Percentiles rank a stretch among this genome's conserved stretches.
These are phyloP conservation scores for Glycine latifolia DNA, from an alignment of 306 rosid species.

Conservation along the genomic window DNA sequence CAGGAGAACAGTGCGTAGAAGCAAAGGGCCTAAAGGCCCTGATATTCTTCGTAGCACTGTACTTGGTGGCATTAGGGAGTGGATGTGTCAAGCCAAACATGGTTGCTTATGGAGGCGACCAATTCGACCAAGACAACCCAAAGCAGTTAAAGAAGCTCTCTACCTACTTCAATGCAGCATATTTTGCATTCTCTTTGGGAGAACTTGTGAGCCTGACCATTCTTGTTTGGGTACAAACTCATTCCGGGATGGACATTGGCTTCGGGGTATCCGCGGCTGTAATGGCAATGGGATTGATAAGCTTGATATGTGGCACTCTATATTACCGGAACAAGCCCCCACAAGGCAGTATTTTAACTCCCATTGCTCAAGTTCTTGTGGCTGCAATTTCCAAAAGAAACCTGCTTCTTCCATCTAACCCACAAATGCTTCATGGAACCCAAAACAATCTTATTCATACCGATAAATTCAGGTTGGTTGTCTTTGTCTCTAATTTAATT, in stretches of 20 bases:
- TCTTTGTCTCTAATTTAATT: too few species aligned
- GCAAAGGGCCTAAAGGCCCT: constrained; percentile 80
- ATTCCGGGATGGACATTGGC: constrained; percentile 96
- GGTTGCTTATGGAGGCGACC: constrained; percentile 96
- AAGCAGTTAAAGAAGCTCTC: constrained; percentile 71
- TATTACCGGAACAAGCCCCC: constrained; percentile 92
- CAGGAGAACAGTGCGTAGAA: constrained; percentile 61
- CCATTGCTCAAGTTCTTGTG: constrained; percentile 91
- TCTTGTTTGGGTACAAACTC: constrained; percentile 96
- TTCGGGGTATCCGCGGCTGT: constrained; percentile 93
- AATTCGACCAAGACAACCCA: constrained; percentile 62
- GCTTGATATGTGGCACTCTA: constrained; percentile 70
- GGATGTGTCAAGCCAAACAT: constrained; percentile 97
- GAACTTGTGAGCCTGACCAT: constrained; percentile 85
- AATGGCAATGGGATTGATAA: constrained; percentile 86
- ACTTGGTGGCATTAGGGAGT: constrained; percentile 93
- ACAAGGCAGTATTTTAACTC: constrained; percentile 81
- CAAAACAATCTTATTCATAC: constrained; percentile 56
- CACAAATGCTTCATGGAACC: constrained; percentile 69
- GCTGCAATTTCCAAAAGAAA: constrained; percentile 87
- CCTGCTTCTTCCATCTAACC: constrained; percentile 66
- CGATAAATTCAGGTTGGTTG: constrained; percentile 66
- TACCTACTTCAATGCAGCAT: constrained; percentile 86
- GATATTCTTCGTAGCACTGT: constrained; percentile 82
- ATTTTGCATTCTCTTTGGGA: constrained; percentile 89